Evolutionary conservation across 257 asterid genomes (phyloP).

Genomic region (Linderniella brevidens): DNA sequence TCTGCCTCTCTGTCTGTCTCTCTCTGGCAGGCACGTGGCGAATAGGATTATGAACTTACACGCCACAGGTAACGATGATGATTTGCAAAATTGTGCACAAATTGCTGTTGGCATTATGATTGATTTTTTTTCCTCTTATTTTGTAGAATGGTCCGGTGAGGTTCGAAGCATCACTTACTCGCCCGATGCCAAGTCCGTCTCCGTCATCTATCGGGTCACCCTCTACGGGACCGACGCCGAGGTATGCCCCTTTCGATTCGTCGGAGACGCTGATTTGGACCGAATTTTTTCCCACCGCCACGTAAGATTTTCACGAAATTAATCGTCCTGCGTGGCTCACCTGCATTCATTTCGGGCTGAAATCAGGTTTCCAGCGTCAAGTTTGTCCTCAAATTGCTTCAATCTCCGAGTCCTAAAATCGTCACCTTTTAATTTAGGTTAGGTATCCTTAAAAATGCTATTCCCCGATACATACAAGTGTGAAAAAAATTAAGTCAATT

Average conservation of each 20-base stretch:
- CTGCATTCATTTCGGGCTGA: too few relatives aligned
- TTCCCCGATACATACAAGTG: too few relatives aligned
- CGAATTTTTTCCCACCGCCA: not conserved
- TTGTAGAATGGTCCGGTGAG: conserved; percentile 86
- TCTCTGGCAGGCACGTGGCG: conserved; percentile 55
- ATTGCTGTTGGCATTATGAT: not conserved
- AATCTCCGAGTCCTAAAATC: too few relatives aligned
- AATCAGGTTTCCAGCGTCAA: too few relatives aligned
- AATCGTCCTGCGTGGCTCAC: too few relatives aligned
- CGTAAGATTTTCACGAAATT: not conserved
- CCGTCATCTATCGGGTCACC: conserved; percentile 74
- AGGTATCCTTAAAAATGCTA: too few relatives aligned
- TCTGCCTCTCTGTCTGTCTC: conserved; percentile 1
- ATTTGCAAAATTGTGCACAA: too few relatives aligned
- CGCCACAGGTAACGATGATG: conserved; percentile 52
- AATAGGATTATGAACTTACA: conserved; percentile 87
- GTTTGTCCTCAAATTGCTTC: too few relatives aligned
- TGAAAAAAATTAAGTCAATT: too few relatives aligned
- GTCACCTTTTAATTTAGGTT: too few relatives aligned
- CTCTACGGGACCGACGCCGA: conserved; percentile 89
- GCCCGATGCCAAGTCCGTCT: conserved; percentile 53
- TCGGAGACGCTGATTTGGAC: not conserved
- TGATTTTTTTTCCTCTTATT: conserved; percentile 5
- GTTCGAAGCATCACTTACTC: conserved; percentile 67
- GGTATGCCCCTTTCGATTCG: conserved; percentile 23